Base-by-base conservation (phyloP, 2,329 filamentous ascomycete species). In the Achaetomium macrosporum region DNA sequence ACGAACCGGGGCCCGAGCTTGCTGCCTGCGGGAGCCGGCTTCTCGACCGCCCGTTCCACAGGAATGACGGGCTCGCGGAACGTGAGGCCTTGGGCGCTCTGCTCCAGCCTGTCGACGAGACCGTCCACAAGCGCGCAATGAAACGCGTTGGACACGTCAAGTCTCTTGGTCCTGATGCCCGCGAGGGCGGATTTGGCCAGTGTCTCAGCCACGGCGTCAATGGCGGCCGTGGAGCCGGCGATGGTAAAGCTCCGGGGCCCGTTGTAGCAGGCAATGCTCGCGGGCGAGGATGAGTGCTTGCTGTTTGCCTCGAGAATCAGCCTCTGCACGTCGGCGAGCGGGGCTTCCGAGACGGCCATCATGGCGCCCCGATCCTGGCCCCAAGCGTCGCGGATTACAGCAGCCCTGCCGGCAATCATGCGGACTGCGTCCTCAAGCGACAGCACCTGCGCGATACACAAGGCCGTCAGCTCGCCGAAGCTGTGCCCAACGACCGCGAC, bases 191-290 rank as follows among this genome's bases (percentile, higher is more conserved):
- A 2, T n/a, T 9, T 41, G 7, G 9, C 0, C n/a, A 47, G 7
- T 0, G 31, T 16, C 15, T 37, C 25, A 2, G n/a, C 45, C 6
- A 41, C 55, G 0, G 54, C 58, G 5, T 71, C 63, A 6, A 76
- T 68, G 1, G 66, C 64, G 1, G 42, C 35, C 0, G 61, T 53
- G 0, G 67, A 58, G 0, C 75, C 75, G 2, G 71, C 72, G 2
- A 79, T 25, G 0, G 71, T 72, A 57, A 73, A 71, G 53, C 66
- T 74, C 4, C 54, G 58, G 0, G 71, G 71, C 0, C 73, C 71
- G 43, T 77, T 78, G 60, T 66, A 75, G 57, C 76, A 79, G 0
- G 77, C 77, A 33, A 81, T 72, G 47, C 12, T 46, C 15, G 17
- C 29, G 4, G 13, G n/a, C 8, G 33, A 4, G 5, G 5, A 4